Percentiles rank a stretch among this genome's conserved stretches.
These are phyloP conservation scores for Trichothecium roseum DNA, from an alignment of 2,329 filamentous ascomycete genomes.

Conservation along the genomic window DNA sequence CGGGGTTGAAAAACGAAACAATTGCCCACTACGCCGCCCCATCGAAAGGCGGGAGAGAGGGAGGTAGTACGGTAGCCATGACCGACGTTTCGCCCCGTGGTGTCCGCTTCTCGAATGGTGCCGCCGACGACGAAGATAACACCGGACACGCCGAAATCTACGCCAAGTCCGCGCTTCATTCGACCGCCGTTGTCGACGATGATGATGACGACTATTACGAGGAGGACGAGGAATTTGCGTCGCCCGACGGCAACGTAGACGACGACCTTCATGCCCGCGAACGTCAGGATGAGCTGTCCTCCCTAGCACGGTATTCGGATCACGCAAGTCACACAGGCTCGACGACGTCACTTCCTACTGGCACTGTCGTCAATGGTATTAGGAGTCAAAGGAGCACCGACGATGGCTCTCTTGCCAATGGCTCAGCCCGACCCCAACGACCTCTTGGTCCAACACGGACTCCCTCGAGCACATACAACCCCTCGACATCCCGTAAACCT, in stretches of 20 bases:
- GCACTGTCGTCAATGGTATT: constrained; percentile 27
- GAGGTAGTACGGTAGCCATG: constrained; percentile 1
- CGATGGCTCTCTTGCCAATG: constrained; percentile 17
- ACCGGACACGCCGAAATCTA: not conserved
- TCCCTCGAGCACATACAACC: constrained; percentile 71
- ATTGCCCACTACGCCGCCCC: not conserved
- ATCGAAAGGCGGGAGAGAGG: not conserved
- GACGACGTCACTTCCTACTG: constrained; percentile 29
- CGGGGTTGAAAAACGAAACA: not conserved
- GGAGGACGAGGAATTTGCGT: constrained; percentile 13
- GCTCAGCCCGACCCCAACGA: constrained; percentile 47
- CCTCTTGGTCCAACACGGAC: constrained; percentile 61
- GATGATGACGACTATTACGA: not conserved
- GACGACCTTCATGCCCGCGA: constrained; percentile 36
- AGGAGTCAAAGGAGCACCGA: constrained; percentile 25
- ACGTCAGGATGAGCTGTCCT: constrained; percentile 36
- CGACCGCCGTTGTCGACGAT: not conserved
- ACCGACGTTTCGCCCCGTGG: constrained; percentile 6
- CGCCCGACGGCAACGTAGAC: constrained; percentile 11
- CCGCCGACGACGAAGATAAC: constrained; percentile 1
- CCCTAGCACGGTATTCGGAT: constrained; percentile 33
- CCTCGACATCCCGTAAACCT: constrained; percentile 46
- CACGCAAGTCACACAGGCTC: constrained; percentile 26
- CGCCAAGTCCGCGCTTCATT: not conserved
- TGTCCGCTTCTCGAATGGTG: constrained; percentile 7